These are phyloP conservation scores for Trichoderma virens DNA, from an alignment of 495 filamentous ascomycete species.

Conservation along the genomic window DNA sequence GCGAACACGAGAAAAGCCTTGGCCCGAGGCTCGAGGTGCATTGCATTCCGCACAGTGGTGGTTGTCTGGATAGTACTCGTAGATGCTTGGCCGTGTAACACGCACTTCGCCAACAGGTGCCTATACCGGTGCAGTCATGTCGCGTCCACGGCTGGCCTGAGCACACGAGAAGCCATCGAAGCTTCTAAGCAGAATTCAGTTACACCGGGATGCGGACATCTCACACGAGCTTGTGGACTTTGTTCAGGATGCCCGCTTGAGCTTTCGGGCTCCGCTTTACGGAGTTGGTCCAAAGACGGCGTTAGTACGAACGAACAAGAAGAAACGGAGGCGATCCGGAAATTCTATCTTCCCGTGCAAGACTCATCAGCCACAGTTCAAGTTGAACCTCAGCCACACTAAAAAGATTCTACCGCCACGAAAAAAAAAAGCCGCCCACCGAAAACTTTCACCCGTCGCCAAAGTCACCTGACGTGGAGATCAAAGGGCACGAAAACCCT, in stretches of 20 bases:
- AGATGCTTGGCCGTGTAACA: too few species aligned
- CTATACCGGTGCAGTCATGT: background rate
- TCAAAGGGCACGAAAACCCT: conserved; percentile 11
- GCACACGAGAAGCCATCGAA: background rate
- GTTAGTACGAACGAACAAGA: too few species aligned
- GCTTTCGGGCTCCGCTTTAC: too few species aligned
- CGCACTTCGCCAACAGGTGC: background rate
- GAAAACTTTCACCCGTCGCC: background rate
- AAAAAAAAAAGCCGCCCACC: background rate
- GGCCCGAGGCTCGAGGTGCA: background rate
- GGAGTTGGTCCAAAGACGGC: too few species aligned
- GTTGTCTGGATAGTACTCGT: too few species aligned
- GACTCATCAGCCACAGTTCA: background rate
- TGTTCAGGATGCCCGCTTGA: too few species aligned
- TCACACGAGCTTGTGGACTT: background rate
- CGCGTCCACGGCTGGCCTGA: too few species aligned
- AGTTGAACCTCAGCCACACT: background rate
- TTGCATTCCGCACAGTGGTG: too few species aligned
- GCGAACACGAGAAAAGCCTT: background rate
- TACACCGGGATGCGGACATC: background rate
- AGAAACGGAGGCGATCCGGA: too few species aligned
- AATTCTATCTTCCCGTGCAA: background rate
- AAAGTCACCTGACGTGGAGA: background rate
- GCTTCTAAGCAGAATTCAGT: background rate
- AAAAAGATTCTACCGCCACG: background rate